Conservation (phyloP, 2,329 filamentous ascomycete genomes). For the Diaporthe citrichinensis region DNA sequence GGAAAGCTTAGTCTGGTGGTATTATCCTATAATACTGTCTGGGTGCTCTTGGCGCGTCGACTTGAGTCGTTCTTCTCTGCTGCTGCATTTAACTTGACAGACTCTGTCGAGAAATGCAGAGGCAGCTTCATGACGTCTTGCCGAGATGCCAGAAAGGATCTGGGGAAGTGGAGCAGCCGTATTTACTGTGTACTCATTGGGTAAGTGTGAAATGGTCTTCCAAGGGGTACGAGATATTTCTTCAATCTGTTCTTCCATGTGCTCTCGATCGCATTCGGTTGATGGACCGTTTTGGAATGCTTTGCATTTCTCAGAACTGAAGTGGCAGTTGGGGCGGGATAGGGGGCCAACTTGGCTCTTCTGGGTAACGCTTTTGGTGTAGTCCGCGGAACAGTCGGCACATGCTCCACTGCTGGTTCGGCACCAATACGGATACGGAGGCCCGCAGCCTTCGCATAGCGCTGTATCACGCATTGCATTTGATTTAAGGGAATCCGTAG, state of each 20-base stretch:
- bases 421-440: not conserved
- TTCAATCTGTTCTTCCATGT: not conserved
- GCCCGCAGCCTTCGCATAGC: not conserved
- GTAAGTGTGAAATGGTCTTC: not conserved
- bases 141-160: not conserved
- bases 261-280: not conserved
- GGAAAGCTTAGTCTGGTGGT: too few relatives aligned
- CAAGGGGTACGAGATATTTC: not conserved
- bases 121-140: not conserved
- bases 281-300: too few relatives aligned
- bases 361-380: not conserved
- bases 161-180: not conserved
- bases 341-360: not conserved
- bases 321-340: not conserved
- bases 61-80: not conserved
- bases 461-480: not conserved
- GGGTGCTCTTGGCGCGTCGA: not conserved
- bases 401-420: not conserved
- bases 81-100: not conserved
- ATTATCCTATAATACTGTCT: too few relatives aligned
- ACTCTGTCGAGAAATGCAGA: not conserved
- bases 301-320: not conserved
- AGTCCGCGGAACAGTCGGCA: not conserved
- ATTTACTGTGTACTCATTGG: not conserved
- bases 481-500: not conserved